Conservation (phyloP, 2,329 filamentous ascomycete species). For the Ascosphaera acerosa region DNA sequence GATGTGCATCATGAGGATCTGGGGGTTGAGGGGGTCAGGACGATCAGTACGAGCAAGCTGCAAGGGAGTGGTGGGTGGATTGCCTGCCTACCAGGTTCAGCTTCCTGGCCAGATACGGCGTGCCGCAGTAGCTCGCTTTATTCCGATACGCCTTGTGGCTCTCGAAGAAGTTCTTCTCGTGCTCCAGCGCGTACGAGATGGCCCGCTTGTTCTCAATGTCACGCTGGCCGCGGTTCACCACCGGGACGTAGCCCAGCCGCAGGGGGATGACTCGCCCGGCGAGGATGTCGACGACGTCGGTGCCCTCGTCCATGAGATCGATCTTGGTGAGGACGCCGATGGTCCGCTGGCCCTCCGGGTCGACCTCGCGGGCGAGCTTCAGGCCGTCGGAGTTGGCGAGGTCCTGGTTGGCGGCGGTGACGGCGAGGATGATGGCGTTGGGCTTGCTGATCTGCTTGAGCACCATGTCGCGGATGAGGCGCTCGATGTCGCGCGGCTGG, state of each 20-base stretch:
- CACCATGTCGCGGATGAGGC: slow-evolving; percentile 93
- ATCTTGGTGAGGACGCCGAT: slow-evolving; percentile 98
- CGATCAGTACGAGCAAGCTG: neutral
- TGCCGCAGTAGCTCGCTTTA: slow-evolving; percentile 96
- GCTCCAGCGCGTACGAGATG: slow-evolving; percentile 71
- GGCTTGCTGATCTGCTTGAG: slow-evolving; percentile 96
- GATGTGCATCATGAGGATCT: slow-evolving; percentile 99
- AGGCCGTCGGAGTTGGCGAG: slow-evolving; percentile 95
- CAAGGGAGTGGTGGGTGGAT: neutral
- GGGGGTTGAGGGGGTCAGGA: slow-evolving; percentile 3
- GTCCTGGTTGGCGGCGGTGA: slow-evolving; percentile 92
- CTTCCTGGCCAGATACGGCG: slow-evolving; percentile 86
- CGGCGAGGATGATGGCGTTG: slow-evolving; percentile 91
- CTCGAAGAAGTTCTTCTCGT: slow-evolving; percentile 93
- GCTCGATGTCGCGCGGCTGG: slow-evolving; percentile 88
- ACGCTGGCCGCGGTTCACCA: slow-evolving; percentile 91
- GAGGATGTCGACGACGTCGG: slow-evolving; percentile 93
- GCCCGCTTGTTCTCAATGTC: slow-evolving; percentile 97
- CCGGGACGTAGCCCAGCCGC: slow-evolving; percentile 81
- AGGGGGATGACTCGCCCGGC: slow-evolving; percentile 92
- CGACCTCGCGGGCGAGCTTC: slow-evolving; percentile 87
- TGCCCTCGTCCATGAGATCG: slow-evolving; percentile 95
- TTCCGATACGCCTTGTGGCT: slow-evolving; percentile 97
- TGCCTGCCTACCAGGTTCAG: slow-evolving; percentile 44
- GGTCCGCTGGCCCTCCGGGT: slow-evolving; percentile 88